Base-by-base conservation (phyloP, 1,139 yeast species). In the Keqinozyma sinolaborantium region DNA sequence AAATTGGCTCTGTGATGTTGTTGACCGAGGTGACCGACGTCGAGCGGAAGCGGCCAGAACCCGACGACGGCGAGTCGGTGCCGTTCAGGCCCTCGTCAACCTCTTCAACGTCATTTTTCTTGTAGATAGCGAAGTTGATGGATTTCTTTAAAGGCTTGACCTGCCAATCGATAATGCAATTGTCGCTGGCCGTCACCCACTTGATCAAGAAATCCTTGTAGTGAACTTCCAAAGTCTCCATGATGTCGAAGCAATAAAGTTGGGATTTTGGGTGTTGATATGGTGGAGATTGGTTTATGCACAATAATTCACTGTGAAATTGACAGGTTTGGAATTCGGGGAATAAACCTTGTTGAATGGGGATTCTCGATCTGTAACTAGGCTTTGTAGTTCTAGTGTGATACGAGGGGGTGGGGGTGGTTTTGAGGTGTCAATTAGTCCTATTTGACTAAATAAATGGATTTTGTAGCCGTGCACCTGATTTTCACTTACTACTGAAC, bases 141-240 rank as follows among this genome's bases (percentile, higher is more conserved):
- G 95, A 83, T 50, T 80, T 82, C 53, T 84, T 88, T 48, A 82
- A 56, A 2, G 97, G 97, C 48, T 81, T 83, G 30, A 87, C 72
- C 50, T 83, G 90, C 83, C 94, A 92, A 41, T 76, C 77, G 28
- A 90, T 73, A 15, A 71, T 58, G 19, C 82, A 74, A 38, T 78
- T 73, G 27, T 77, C 82, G 0, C 85, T 82, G 6, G 83, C 86
- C 41, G 79, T 75, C 38, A 88, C 79, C 97, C 97, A 92, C 48
- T 90, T 86, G 49, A 90, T 84, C 43, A 88, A 75, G 51, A 85
- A 90, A 38, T 92, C 84, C 53, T 86, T 84, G 32, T 95, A 82
- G 48, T 90, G 95, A 26, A 92, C 78, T 57, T 90, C 97, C 35
- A 92, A 72, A 2, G 90, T 80, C 56, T 88, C 96, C 49, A 45